These are phyloP conservation scores for Athelia psychrophila DNA, from an alignment of 1,284 basidiomycete genomes.

Conservation along the genomic window DNA sequence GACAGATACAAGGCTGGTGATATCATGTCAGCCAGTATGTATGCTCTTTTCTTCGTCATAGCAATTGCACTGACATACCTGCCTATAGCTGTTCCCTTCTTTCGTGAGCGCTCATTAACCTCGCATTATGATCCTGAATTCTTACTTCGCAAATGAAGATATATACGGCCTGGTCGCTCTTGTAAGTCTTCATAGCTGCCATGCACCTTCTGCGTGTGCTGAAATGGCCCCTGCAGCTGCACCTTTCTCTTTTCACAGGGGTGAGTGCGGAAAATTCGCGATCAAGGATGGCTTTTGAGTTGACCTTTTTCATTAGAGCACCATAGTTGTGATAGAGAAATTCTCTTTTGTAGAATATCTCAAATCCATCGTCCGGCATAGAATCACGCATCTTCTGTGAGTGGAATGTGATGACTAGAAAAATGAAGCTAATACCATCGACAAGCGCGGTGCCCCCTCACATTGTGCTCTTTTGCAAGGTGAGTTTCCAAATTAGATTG, in stretches of 20 bases:
- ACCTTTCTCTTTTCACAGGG: constrained; percentile 38
- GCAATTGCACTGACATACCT: not conserved
- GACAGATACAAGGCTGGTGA: constrained; percentile 39
- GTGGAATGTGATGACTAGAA: constrained; percentile 17
- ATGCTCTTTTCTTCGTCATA: not conserved
- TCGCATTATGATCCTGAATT: not conserved
- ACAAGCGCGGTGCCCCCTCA: constrained; percentile 50
- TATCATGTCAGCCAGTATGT: constrained; percentile 33
- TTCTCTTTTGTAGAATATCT: constrained; percentile 54
- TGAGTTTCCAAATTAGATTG: constrained; percentile 24
- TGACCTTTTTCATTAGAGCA: constrained; percentile 24
- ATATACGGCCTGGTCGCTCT: constrained; percentile 50
- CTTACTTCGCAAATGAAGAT: constrained; percentile 28
- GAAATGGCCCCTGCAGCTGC: constrained; percentile 25
- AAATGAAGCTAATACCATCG: constrained; percentile 21
- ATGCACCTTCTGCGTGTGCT: constrained; percentile 2
- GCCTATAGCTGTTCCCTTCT: constrained; percentile 28
- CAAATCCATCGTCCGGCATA: constrained; percentile 49
- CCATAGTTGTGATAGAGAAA: constrained; percentile 50
- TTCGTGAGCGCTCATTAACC: constrained; percentile 20
- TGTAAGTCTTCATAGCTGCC: constrained; percentile 18
- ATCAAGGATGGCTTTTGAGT: no score
- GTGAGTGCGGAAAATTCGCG: constrained; percentile 22
- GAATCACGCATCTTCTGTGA: constrained; percentile 50
- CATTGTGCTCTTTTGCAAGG: constrained; percentile 59